Evolutionary conservation across 805 yeast genomes (phyloP).

Genomic region (Wickerhamiella lipophila): DNA sequence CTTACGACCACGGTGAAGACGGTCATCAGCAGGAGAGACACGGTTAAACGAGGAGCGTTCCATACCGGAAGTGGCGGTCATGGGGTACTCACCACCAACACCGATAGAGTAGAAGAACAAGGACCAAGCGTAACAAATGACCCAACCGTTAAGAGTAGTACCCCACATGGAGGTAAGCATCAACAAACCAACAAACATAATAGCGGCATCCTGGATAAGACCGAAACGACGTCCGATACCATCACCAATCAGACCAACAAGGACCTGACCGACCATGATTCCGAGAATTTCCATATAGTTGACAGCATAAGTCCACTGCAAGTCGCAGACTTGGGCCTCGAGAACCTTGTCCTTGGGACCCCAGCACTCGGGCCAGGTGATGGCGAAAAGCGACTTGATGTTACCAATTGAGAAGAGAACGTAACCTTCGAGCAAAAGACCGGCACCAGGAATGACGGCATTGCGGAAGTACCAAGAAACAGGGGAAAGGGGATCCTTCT

Average conservation of each 20-base stretch:
- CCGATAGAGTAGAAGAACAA: slow-evolving; percentile 41
- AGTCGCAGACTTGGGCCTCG: slow-evolving; percentile 23
- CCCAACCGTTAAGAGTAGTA: slow-evolving; percentile 41
- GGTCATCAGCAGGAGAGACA: slow-evolving; percentile 26
- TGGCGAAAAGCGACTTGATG: slow-evolving; percentile 24
- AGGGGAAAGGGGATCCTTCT: slow-evolving; percentile 28
- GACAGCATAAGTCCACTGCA: slow-evolving; percentile 29
- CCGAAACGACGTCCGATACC: slow-evolving; percentile 50
- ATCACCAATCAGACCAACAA: slow-evolving; percentile 46
- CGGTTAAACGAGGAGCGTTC: slow-evolving; percentile 38
- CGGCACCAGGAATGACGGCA: slow-evolving; percentile 31
- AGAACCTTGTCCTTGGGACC: slow-evolving; percentile 13
- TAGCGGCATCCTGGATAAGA: slow-evolving; percentile 43
- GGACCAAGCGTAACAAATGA: slow-evolving; percentile 35
- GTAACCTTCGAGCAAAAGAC: slow-evolving; percentile 30
- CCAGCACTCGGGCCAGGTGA: slow-evolving; percentile 32
- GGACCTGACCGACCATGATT: slow-evolving; percentile 49
- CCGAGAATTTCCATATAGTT: slow-evolving; percentile 32
- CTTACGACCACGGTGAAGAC: slow-evolving; percentile 32
- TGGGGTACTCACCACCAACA: slow-evolving; percentile 59
- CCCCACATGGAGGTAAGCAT: slow-evolving; percentile 53
- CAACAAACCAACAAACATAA: slow-evolving; percentile 44
- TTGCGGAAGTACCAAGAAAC: slow-evolving; percentile 28
- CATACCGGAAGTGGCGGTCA: slow-evolving; percentile 48
- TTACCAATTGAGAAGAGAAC: slow-evolving; percentile 31